Evolutionary conservation across 495 filamentous ascomycete species (phyloP).

Genomic region (Penicillium roqueforti): DNA sequence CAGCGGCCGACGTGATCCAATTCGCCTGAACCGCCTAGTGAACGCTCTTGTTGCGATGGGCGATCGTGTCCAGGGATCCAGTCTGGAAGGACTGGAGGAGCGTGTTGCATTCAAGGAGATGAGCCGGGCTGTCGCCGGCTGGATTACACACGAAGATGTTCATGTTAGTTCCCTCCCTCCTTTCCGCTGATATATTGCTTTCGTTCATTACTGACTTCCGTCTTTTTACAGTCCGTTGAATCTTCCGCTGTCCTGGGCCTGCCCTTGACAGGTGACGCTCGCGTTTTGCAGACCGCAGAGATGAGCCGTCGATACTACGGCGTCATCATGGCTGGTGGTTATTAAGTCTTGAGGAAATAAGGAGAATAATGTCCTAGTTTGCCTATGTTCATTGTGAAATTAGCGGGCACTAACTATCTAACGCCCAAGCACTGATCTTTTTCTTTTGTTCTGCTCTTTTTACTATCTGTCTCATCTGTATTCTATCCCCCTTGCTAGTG

Average conservation of each 20-base stretch:
- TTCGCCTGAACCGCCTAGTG: slow-evolving; percentile 55
- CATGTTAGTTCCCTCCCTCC: slow-evolving; percentile 47
- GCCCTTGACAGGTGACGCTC: slow-evolving; percentile 67
- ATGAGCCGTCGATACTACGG: slow-evolving; percentile 66
- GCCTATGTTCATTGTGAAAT: background rate
- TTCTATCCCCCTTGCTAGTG: background rate
- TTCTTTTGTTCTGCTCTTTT: slow-evolving; percentile 3
- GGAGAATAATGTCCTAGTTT: background rate
- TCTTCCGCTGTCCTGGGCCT: slow-evolving; percentile 55
- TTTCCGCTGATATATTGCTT: background rate
- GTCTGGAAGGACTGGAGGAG: slow-evolving; percentile 67
- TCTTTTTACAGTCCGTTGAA: slow-evolving; percentile 31
- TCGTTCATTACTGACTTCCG: slow-evolving; percentile 15
- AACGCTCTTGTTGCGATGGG: slow-evolving; percentile 61
- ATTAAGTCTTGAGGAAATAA: slow-evolving; percentile 19
- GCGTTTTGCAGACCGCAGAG: slow-evolving; percentile 61
- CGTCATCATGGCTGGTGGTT: slow-evolving; percentile 47
- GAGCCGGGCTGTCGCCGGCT: slow-evolving; percentile 53
- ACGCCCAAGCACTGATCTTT: background rate
- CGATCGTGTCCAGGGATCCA: slow-evolving; percentile 47
- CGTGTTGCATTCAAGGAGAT: slow-evolving; percentile 73
- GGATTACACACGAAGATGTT: slow-evolving; percentile 56
- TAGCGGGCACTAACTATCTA: background rate
- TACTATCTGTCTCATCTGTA: background rate
- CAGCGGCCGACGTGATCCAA: slow-evolving; percentile 33